Evolutionary conservation across 257 asterid genomes (phyloP), one percentile per base, ranked within the genome.

Genomic region (Solanum neorickii): DNA sequence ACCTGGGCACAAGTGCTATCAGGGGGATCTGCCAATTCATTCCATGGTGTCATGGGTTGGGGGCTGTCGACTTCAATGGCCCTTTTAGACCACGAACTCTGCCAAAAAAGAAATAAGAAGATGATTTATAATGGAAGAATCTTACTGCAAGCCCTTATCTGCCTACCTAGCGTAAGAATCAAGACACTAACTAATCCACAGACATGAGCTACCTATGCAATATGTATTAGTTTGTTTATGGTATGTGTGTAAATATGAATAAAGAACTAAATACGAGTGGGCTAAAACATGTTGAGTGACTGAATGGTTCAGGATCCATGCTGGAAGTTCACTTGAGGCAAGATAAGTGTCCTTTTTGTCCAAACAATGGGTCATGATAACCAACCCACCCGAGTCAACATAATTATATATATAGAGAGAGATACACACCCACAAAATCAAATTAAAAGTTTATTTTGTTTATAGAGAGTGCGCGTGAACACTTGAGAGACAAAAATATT

Each of bases 11-110:
- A 88, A 70, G 93, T 92, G 87, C 93, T 91, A 82, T 85, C 91
- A 49, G 91, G 85, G 37, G 92, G 90, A 56, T 92, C 91, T 35
- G 89, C 83, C 46, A 77, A 87, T 73, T 91, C 90, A 70, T 89
- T 88, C 91, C 91, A 88, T 39, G 91, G 91, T 65, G 91, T 86
- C 88, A 90, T 82, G 35, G 87, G 86, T 85, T 86, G 91, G 29
- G 89, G 90, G 88, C 91, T 86, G 59, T 89, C 91, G 44, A 89
- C 91, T 89, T 90, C 93, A 42, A 89, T 23, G 9, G 88, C 90
- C 87, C 89, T 87, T 86, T 91, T 92, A 69, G 93, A 91, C 92
- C 93, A 92, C 41, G 91, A 92, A 89, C 91, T 88, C 94, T 88
- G 91, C 69, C 44, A 49, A 41, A 37, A 86, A 82, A 83, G 47